Evolutionary conservation across 768 basidiomycete species (phyloP), one percentile per base, ranked within the genome.

Genomic region (Leucocoprinus sp.): DNA sequence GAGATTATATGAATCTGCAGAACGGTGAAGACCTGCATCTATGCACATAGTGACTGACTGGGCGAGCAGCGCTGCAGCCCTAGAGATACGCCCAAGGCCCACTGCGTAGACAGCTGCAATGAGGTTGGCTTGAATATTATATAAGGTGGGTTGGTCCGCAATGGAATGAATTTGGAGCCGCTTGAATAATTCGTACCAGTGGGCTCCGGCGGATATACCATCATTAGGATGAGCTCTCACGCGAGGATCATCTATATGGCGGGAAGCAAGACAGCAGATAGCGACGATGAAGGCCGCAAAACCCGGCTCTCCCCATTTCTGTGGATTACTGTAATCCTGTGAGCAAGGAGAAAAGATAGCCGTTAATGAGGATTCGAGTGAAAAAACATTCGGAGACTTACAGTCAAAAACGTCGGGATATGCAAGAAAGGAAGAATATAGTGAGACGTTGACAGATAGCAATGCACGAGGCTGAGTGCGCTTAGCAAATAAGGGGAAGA

Each of bases 271-370:
- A 52, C 91, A 93, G 58, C 92, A 95, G 26, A 93, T 72, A 1
- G 91, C 78, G n/a, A 95, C 89, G 50, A 95, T 88, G 59, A 93
- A 93, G 8, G 91, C 82, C 31, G 87, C 90, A 57, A 96, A 96
- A 7, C 93, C 93, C 6, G 93, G 89, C 63, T 93, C 91, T 40
- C 84, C 88, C 92, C 93, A 95, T 70, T 93, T 93, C 63, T 80
- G 78, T 41, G 93, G 93, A 53, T 92, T 88, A 33, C 88, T 89
- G 59, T 96, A 96, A 63, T 96, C 92, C 84, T 88, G 45, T 42
- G 36, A 28, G 33, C n/a, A 45, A 26, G 48, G 17, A 26, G 15
- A 17, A 37, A 31, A 17, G 21, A 28, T 11, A 19, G 8, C n/a
- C n/a, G n/a, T n/a, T n/a, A 47, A 42, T 21, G 45, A 48, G 42